Percentiles rank a stretch among this genome's conserved stretches.
Conservation (phyloP, 768 basidiomycete genomes). For the Cystobasidiopsis lactophilus region DNA sequence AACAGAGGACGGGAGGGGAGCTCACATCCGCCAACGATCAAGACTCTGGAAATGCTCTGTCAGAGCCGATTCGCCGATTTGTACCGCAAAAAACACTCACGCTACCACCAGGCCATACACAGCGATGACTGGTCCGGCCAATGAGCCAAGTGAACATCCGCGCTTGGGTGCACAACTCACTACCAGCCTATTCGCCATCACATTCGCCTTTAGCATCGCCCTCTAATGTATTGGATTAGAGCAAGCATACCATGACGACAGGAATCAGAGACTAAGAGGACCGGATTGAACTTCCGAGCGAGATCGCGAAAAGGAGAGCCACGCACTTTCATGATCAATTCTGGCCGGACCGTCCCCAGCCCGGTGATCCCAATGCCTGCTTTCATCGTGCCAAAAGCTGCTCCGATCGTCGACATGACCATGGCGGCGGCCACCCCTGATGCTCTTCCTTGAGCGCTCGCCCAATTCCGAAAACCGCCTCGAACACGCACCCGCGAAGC, state of each 20-base stretch:
- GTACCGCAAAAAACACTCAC: conserved; percentile 26
- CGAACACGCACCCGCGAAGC: conserved; percentile 91
- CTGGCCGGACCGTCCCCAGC: conserved; percentile 75
- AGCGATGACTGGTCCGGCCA: too few relatives aligned
- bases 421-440: background rate
- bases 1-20: conserved; percentile 10
- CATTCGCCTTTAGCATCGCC: too few relatives aligned
- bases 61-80: background rate
- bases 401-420: conserved; percentile 50
- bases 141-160: too few relatives aligned
- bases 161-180: too few relatives aligned
- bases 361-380: conserved; percentile 94
- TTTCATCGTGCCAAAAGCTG: conserved; percentile 89
- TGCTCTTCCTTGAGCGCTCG: background rate
- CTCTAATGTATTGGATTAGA: too few relatives aligned
- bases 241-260: conserved; percentile 93
- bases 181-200: too few relatives aligned
- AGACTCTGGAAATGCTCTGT: conserved; percentile 16
- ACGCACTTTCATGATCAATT: conserved; percentile 89
- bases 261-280: conserved; percentile 60
- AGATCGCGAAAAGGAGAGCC: background rate
- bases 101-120: conserved; percentile 93
- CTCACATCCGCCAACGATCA: conserved; percentile 52
- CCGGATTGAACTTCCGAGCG: background rate
- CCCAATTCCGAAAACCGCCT: too few relatives aligned